Conservation (phyloP, 192 early-diverging fungal genomes). For the Thamnidium elegans region DNA sequence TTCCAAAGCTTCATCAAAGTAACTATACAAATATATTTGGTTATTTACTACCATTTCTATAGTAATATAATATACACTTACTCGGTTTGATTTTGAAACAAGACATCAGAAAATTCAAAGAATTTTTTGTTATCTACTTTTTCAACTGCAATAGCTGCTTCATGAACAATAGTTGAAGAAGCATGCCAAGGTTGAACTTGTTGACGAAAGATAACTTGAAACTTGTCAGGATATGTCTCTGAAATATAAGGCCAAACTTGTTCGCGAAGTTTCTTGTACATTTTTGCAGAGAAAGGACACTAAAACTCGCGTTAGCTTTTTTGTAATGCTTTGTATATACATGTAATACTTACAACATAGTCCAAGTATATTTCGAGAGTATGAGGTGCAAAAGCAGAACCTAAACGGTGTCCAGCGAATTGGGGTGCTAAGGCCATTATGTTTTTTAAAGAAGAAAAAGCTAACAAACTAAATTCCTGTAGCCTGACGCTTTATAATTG, state of each 20-base stretch:
- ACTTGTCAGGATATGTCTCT: slow-evolving; percentile 37
- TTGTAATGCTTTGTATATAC: too few relatives aligned
- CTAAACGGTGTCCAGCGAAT: slow-evolving; percentile 42
- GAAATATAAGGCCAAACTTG: slow-evolving; percentile 55
- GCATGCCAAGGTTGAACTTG: slow-evolving; percentile 90
- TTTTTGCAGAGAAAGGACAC: slow-evolving; percentile 66
- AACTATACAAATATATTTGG: slow-evolving; percentile 27
- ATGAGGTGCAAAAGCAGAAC: slow-evolving; percentile 37
- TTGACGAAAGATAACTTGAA: slow-evolving; percentile 72
- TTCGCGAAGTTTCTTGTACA: slow-evolving; percentile 52
- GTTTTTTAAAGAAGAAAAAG: neutral
- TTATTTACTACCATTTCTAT: too few relatives aligned
- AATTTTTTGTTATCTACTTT: slow-evolving; percentile 54
- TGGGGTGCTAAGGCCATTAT: slow-evolving; percentile 35
- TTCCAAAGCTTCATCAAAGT: slow-evolving; percentile 64
- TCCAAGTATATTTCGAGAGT: slow-evolving; percentile 53
- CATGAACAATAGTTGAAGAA: slow-evolving; percentile 66
- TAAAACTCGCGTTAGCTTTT: slow-evolving; percentile 13
- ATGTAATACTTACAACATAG: slow-evolving; percentile 46
- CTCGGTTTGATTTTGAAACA: slow-evolving; percentile 62
- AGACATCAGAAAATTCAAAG: slow-evolving; percentile 44
- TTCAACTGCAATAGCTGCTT: slow-evolving; percentile 73
- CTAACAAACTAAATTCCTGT: too few relatives aligned
- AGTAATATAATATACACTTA: slow-evolving; percentile 16
- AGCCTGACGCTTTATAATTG: too few relatives aligned